These are phyloP conservation scores for Cryphonectria radicalis DNA, from an alignment of 2,329 filamentous ascomycete species.

Conservation along the genomic window DNA sequence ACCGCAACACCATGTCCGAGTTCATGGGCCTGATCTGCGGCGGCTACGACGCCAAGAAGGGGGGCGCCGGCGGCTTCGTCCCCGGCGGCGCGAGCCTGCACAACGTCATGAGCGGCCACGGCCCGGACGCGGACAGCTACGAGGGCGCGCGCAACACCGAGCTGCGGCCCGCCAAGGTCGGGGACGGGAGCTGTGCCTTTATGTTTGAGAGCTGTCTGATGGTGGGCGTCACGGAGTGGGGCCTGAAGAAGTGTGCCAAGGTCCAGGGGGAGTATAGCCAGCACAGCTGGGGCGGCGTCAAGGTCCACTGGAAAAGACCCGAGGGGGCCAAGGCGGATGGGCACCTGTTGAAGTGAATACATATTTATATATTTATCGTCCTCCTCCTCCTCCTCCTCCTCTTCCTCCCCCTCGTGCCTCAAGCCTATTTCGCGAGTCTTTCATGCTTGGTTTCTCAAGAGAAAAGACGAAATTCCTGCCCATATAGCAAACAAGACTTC, in stretches of 20 bases:
- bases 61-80: slow-evolving; percentile 55
- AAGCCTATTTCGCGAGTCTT: background rate
- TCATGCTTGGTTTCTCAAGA: background rate
- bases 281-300: slow-evolving; percentile 77
- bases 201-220: slow-evolving; percentile 73
- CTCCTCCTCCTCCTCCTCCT: too few relatives aligned
- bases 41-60: slow-evolving; percentile 66
- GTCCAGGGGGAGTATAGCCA: slow-evolving; percentile 72
- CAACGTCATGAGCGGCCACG: slow-evolving; percentile 73
- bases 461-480: background rate
- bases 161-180: slow-evolving; percentile 61
- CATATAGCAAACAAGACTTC: background rate
- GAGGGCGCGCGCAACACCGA: slow-evolving; percentile 61
- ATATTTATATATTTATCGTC: background rate
- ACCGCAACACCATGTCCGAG: slow-evolving; percentile 70
- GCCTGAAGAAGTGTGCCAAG: slow-evolving; percentile 61
- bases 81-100: slow-evolving; percentile 66
- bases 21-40: slow-evolving; percentile 66
- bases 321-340: slow-evolving; percentile 27
- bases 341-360: slow-evolving; percentile 36
- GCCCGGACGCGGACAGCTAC: slow-evolving; percentile 61
- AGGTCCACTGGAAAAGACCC: slow-evolving; percentile 51
- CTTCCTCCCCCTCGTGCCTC: background rate
- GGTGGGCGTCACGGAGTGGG: slow-evolving; percentile 75
- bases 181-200: slow-evolving; percentile 65